Evolutionary conservation across 2,329 filamentous ascomycete species (phyloP), one percentile per base, ranked within the genome.

Genomic region (Colletotrichum sp.): DNA sequence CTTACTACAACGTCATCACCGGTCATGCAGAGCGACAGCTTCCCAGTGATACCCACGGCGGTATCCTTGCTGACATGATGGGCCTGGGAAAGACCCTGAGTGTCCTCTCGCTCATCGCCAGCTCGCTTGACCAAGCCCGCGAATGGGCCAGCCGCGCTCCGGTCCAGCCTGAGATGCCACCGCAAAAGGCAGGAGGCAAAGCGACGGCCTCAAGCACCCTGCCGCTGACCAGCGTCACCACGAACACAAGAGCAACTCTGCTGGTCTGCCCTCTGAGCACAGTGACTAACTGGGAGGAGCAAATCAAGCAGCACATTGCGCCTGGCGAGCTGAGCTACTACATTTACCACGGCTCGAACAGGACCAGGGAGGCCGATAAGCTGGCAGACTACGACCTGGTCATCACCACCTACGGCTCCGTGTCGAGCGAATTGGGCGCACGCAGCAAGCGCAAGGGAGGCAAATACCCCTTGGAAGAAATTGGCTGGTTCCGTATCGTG

Each of bases 401-500:
- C 55, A 93, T 99, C 73, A 98, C 97, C 0, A 98, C 97, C 0
- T 99, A 99, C 82, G 94, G 95, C 52, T 98, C 95, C 1, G 92
- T 98, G 26, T 93, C 95, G 0, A 95, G 94, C 76, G 96, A 99
- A 81, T 90, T 95, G 18, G 91, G 90, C 60, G 88, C 91, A 28
- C 91, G 93, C 32, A 90, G 88, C 72, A 92, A 92, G 74, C 86
- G 88, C 36, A 94, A 92, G 80, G 86, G 88, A 16, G 92, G 91
- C 2, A 78, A 85, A 8, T 92, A 89, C 78, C 94, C 96, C 0
- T 86, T 98, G 48, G 92, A 93, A 70, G 92, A 94, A 79, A 92
- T 98, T 75, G 95, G 95, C 76, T 98, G 96, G 95, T 98, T 98
- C 83, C 94, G 96, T 24, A 94, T 99, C 70, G 95, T 98, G 2